A percentile compares a stretch with the other conserved stretches of the same genome.
Evolutionary conservation across 2,329 filamentous ascomycete genomes (phyloP).

Genomic region (Penicillium frequentans): DNA sequence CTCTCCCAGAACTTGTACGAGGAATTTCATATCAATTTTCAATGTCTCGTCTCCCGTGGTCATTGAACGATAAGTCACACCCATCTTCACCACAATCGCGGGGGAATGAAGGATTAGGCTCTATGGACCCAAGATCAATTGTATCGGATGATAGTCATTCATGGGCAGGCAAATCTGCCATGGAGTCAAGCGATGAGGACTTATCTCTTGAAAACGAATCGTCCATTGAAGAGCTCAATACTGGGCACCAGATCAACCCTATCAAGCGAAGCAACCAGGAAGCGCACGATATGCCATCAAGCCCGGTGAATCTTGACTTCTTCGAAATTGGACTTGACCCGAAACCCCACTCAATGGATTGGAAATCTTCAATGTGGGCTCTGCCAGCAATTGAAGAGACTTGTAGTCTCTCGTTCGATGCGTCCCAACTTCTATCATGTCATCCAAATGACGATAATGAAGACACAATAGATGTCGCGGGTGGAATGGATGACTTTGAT

Average conservation of each 20-base stretch:
- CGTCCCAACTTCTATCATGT: background rate
- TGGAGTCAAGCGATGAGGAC: background rate
- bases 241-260: background rate
- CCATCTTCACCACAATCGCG: background rate
- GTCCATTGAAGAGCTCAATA: background rate
- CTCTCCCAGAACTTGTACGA: slow-evolving; percentile 22
- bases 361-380: background rate
- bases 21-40: slow-evolving; percentile 18
- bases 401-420: background rate
- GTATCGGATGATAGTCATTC: no score
- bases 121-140: background rate
- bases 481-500: background rate
- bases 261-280: background rate
- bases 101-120: background rate
- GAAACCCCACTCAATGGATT: background rate
- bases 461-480: no score
- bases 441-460: background rate
- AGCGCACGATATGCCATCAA: background rate
- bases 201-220: background rate
- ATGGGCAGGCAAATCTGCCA: no score
- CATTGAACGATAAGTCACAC: background rate
- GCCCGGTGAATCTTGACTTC: slow-evolving; percentile 6
- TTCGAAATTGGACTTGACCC: background rate
- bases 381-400: background rate
- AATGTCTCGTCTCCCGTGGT: slow-evolving; percentile 21